These are phyloP conservation scores for Hortiboletus rubellus DNA, from an alignment of 1,284 basidiomycete genomes.

Conservation along the genomic window DNA sequence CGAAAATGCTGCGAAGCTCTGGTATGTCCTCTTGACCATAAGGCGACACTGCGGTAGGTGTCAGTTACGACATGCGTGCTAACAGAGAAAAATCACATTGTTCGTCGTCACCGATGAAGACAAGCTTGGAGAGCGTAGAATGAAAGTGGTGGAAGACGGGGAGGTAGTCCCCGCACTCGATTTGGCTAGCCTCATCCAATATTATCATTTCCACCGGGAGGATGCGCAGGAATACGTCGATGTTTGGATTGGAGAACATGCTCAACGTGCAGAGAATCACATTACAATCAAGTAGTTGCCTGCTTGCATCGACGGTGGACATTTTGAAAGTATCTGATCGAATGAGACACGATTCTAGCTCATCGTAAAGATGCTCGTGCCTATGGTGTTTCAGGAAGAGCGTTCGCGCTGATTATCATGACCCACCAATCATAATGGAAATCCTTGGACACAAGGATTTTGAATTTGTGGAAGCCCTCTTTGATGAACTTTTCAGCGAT, in stretches of 20 bases:
- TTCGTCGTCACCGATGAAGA: conserved; percentile 75
- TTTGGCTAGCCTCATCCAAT: conserved; percentile 68
- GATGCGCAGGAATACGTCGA: conserved; percentile 35
- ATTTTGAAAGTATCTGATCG: conserved; percentile 45
- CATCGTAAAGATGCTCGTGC: conserved; percentile 70
- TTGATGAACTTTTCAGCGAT: conserved; percentile 49
- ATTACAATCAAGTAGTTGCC: conserved; percentile 40
- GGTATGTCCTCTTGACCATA: conserved; percentile 45
- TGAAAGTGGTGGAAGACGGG: conserved; percentile 49
- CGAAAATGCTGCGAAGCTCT: conserved; percentile 47
- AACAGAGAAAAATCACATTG: conserved; percentile 52
- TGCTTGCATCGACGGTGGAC: conserved; percentile 15
- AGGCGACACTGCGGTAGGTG: conserved; percentile 44
- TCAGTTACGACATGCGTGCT: not conserved
- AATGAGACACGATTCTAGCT: conserved; percentile 48
- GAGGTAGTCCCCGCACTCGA: conserved; percentile 61
- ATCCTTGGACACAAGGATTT: conserved; percentile 45
- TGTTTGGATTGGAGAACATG: conserved; percentile 40
- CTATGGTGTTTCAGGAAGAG: conserved; percentile 38
- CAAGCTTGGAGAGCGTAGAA: conserved; percentile 53
- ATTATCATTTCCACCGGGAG: conserved; percentile 54
- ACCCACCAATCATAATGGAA: conserved; percentile 58
- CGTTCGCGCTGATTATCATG: not conserved
- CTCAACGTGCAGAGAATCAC: conserved; percentile 59
- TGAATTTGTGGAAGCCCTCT: conserved; percentile 39